A percentile compares a stretch with the other conserved stretches of the same genome.
These are phyloP conservation scores for Debaryomyces tyrocola DNA, from an alignment of 805 yeast species.

Conservation along the genomic window DNA sequence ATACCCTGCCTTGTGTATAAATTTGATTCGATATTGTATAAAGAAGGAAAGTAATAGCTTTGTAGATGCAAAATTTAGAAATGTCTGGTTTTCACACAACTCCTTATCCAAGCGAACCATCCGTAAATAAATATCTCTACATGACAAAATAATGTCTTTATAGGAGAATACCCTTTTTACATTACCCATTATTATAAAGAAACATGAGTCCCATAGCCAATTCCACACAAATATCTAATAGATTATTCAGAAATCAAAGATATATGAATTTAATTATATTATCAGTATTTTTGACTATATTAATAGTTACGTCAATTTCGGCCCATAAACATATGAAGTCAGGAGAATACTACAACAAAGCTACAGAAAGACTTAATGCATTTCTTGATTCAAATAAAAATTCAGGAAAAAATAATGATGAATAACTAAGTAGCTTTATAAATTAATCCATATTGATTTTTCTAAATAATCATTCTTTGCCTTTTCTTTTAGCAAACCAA, in stretches of 20 bases:
- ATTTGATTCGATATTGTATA: no score
- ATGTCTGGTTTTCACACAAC: no score
- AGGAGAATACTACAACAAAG: conserved; percentile 8
- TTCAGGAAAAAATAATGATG: conserved; percentile 7
- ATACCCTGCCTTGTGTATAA: no score
- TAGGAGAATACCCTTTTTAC: no score
- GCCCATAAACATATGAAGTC: conserved; percentile 25
- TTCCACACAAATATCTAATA: conserved; percentile 26
- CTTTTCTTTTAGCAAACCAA: conserved; percentile 69
- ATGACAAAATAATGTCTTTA: no score
- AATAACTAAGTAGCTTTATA: conserved; percentile 27
- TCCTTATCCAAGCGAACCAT: no score
- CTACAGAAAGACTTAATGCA: conserved; percentile 9
- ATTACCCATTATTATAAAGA: no score
- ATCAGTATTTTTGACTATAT: conserved; percentile 19
- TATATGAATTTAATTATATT: conserved; percentile 22
- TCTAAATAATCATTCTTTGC: conserved; percentile 67
- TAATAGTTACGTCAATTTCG: conserved; percentile 26
- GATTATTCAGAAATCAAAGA: conserved; percentile 34
- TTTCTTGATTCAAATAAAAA: conserved; percentile 5
- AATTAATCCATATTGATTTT: conserved; percentile 69
- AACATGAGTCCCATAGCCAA: conserved; percentile 13
- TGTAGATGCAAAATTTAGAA: no score
- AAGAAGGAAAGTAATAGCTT: no score
- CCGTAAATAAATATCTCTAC: no score